A percentile compares a stretch with the other conserved stretches of the same genome.
phyloP scores from a whole-genome alignment of 1,284 basidiomycete genomes.

The Fomitopsis betulina region DNA sequence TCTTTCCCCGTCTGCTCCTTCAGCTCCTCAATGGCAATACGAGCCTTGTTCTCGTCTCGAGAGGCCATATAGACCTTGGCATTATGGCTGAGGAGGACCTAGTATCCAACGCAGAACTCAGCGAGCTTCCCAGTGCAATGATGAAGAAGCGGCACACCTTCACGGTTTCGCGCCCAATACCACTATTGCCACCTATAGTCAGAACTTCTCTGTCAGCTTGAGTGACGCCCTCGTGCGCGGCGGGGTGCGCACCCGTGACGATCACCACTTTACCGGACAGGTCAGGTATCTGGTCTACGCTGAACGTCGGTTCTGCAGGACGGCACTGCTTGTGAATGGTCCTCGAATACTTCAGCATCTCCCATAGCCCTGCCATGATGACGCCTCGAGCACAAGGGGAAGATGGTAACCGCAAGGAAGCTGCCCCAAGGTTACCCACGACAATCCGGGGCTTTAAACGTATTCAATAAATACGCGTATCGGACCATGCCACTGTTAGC shows the following conservation, averaged over 20 bases:
- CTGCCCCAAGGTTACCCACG: too few relatives aligned
- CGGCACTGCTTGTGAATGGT: not conserved
- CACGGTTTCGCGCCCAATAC: constrained; percentile 35
- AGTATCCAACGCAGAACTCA: not conserved
- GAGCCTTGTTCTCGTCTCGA: constrained; percentile 40
- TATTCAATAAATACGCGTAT: too few relatives aligned
- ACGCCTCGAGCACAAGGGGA: not conserved
- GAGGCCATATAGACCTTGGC: constrained; percentile 50
- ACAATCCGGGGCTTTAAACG: too few relatives aligned
- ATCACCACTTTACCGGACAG: constrained; percentile 34
- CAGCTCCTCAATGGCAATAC: constrained; percentile 38
- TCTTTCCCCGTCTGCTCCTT: constrained; percentile 31
- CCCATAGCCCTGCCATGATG: not conserved
- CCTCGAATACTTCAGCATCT: not conserved
- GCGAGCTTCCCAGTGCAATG: not conserved
- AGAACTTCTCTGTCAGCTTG: too few relatives aligned
- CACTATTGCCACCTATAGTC: constrained; percentile 32
- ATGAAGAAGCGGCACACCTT: constrained; percentile 11
- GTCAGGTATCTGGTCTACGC: constrained; percentile 30
- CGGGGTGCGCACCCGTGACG: constrained; percentile 30
- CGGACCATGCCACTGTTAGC: too few relatives aligned
- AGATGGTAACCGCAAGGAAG: not conserved
- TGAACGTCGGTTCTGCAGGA: constrained; percentile 18
- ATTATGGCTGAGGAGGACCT: constrained; percentile 39
- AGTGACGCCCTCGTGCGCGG: not conserved